Conservation (phyloP, 1,284 basidiomycete genomes). For the Cryptococcus sp. region DNA sequence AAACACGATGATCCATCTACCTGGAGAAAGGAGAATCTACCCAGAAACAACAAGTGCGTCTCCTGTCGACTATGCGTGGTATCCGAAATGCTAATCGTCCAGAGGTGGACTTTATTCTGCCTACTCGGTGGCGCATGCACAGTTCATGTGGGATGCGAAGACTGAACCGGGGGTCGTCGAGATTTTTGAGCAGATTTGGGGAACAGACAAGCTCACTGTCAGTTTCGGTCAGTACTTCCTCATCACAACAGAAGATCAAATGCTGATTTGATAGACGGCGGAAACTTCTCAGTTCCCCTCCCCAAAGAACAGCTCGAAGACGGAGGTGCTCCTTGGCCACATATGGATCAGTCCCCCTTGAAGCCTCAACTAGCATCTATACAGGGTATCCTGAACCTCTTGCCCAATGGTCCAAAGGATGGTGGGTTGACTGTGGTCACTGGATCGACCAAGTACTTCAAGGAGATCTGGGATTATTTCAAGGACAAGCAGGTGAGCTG, state of each 20-base stretch:
- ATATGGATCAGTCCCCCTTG: conserved; percentile 34
- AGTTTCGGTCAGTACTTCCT: conserved; percentile 18
- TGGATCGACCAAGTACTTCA: conserved; percentile 7
- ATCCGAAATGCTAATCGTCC: conserved; percentile 13
- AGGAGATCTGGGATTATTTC: conserved; percentile 19
- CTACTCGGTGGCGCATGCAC: background rate
- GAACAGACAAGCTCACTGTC: conserved; percentile 15
- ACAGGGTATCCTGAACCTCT: conserved; percentile 46
- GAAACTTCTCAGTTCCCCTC: background rate
- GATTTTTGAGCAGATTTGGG: conserved; percentile 21
- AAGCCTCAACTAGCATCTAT: conserved; percentile 41
- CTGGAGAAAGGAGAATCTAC: conserved; percentile 24
- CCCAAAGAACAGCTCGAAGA: background rate
- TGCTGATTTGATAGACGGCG: conserved; percentile 3
- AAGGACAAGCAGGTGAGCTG: background rate
- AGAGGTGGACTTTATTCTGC: background rate
- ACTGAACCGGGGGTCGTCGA: conserved; percentile 27
- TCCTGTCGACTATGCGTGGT: conserved; percentile 13
- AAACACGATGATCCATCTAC: conserved; percentile 28
- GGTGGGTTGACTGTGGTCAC: conserved; percentile 48
- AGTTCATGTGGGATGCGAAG: conserved; percentile 33
- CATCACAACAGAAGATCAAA: conserved; percentile 8
- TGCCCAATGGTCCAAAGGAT: conserved; percentile 41
- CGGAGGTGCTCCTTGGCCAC: conserved; percentile 30
- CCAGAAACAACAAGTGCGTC: conserved; percentile 20